Percentiles rank a stretch among this genome's conserved stretches.
phyloP scores from a whole-genome alignment of 495 filamentous ascomycete species.

The Trichoderma virens region DNA sequence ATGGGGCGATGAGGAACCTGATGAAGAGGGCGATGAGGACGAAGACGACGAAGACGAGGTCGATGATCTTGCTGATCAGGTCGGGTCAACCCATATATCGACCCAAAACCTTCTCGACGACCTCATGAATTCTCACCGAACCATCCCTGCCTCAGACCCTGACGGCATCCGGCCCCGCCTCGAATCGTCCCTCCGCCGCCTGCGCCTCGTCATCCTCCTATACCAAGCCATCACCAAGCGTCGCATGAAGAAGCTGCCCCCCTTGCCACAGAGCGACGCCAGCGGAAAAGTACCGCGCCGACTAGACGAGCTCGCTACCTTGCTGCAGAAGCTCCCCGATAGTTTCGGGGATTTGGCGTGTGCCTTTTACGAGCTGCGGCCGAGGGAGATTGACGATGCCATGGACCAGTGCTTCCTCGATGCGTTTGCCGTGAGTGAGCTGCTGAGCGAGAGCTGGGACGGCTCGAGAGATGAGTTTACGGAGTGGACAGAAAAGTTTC shows the following conservation, averaged over 20 bases:
- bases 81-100: constrained; percentile 18
- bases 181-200: constrained; percentile 45
- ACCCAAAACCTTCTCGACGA: constrained; percentile 44
- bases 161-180: constrained; percentile 48
- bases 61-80: constrained; percentile 7
- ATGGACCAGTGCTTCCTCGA: constrained; percentile 44
- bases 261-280: constrained; percentile 19
- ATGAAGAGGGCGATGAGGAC: constrained; percentile 36
- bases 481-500: constrained; percentile 41
- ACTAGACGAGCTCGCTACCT: constrained; percentile 34
- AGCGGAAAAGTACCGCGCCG: constrained; percentile 22
- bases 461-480: constrained; percentile 39
- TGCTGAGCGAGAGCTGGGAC: constrained; percentile 35
- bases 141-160: constrained; percentile 47
- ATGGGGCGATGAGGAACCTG: constrained; percentile 63
- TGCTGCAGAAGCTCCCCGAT: constrained; percentile 34
- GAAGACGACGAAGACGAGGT: constrained; percentile 27
- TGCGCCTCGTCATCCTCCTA: constrained; percentile 50
- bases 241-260: constrained; percentile 46
- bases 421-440: constrained; percentile 37
- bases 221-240: constrained; percentile 56
- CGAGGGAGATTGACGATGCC: constrained; percentile 30
- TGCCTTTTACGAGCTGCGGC: constrained; percentile 46
- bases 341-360: constrained; percentile 33
- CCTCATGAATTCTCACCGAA: constrained; percentile 46